These are phyloP conservation scores for Talaromyces borbonicus DNA, from an alignment of 495 filamentous ascomycete genomes.

Conservation along the genomic window DNA sequence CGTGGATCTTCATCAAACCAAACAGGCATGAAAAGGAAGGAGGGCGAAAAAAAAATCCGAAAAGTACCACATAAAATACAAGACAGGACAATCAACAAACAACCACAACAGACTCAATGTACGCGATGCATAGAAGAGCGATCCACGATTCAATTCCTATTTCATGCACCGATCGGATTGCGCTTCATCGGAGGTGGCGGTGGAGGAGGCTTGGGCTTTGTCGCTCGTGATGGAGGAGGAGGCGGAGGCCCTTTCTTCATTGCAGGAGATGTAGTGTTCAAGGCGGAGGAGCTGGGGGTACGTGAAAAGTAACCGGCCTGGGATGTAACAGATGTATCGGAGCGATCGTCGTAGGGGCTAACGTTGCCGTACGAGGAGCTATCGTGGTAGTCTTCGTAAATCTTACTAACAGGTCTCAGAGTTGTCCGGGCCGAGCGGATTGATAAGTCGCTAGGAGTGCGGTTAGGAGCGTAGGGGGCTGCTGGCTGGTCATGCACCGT, in stretches of 20 bases:
- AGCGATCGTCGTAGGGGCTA: constrained; percentile 46
- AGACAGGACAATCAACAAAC: not conserved
- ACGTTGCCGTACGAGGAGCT: constrained; percentile 48
- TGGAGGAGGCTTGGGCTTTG: constrained; percentile 63
- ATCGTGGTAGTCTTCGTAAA: constrained; percentile 47
- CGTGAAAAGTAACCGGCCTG: constrained; percentile 49
- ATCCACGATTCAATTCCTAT: too few relatives aligned
- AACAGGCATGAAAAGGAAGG: too few relatives aligned
- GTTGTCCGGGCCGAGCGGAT: constrained; percentile 32
- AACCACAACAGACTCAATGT: not conserved
- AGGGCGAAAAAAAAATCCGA: not conserved
- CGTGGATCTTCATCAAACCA: not conserved
- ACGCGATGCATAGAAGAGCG: too few relatives aligned
- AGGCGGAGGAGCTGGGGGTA: constrained; percentile 40
- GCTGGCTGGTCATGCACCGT: constrained; percentile 41
- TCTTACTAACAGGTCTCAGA: constrained; percentile 30
- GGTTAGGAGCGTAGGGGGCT: constrained; percentile 37
- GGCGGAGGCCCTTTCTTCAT: constrained; percentile 68
- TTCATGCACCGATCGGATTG: constrained; percentile 22
- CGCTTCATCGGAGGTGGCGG: constrained; percentile 43
- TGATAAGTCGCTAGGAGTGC: constrained; percentile 46
- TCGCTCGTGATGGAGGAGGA: constrained; percentile 68
- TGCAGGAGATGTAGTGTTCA: constrained; percentile 27
- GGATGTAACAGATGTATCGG: constrained; percentile 53
- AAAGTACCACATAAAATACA: not conserved